Evolutionary conservation across 768 basidiomycete genomes (phyloP).

Genomic region (Tulasnella sp.): DNA sequence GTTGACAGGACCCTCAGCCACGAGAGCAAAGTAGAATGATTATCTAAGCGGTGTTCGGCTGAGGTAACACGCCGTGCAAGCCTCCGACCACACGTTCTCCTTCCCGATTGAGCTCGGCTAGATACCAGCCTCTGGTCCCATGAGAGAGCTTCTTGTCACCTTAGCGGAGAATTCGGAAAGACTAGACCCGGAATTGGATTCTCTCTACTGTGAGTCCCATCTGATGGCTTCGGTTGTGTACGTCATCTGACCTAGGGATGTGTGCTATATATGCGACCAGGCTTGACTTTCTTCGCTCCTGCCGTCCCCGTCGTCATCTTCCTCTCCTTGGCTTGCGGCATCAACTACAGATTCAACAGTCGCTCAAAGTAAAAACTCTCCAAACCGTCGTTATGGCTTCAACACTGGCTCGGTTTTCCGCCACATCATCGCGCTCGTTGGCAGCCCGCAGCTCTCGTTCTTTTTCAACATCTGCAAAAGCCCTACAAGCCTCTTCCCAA

Average conservation of each 20-base stretch:
- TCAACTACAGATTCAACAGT: not conserved
- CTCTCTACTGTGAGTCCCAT: not conserved
- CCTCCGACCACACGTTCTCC: not conserved
- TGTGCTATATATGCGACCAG: not conserved
- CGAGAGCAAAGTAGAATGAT: conserved; percentile 13
- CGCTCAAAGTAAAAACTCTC: not conserved
- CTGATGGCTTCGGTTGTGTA: not conserved
- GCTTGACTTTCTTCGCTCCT: not conserved
- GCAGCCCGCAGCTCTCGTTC: not conserved
- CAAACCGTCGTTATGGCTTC: not conserved
- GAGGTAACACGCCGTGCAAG: not conserved
- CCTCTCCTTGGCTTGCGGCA: not conserved
- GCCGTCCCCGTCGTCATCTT: not conserved
- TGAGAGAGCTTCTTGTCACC: not conserved
- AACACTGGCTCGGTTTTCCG: not conserved
- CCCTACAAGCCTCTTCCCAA: not conserved
- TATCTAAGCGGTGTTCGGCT: not conserved
- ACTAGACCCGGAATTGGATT: conserved; percentile 6
- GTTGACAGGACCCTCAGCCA: conserved; percentile 1
- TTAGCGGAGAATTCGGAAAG: not conserved
- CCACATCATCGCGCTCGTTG: conserved; percentile 4
- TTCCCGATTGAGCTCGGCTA: conserved; percentile 1
- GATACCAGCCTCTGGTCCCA: conserved; percentile 1
- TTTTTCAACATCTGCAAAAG: not conserved
- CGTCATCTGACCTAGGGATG: not conserved